A percentile compares a stretch with the other conserved stretches of the same genome.
Conservation (phyloP, 83 land plant species). For the Thuja plicata region DNA sequence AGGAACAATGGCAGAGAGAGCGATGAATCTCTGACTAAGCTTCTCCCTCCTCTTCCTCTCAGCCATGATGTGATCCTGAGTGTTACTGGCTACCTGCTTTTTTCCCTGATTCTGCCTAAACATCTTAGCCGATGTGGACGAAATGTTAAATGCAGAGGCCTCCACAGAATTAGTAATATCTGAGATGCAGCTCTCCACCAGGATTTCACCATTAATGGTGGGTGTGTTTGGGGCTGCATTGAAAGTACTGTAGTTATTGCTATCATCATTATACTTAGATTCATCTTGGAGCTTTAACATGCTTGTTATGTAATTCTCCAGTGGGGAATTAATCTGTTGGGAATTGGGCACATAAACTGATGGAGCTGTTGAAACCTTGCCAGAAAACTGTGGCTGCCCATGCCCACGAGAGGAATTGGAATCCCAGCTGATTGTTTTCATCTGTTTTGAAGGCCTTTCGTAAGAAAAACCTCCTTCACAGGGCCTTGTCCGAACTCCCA, state of each 20-base stretch:
- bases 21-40: slow-evolving; percentile 8
- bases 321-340: background rate
- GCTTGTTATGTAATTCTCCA: background rate
- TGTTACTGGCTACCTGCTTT: background rate
- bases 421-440: background rate
- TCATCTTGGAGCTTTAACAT: background rate
- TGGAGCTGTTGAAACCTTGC: background rate
- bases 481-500: background rate
- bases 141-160: background rate
- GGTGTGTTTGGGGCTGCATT: background rate
- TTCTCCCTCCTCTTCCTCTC: slow-evolving; percentile 6
- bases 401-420: background rate
- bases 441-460: background rate
- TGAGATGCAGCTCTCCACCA: background rate
- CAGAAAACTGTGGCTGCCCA: background rate
- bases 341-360: background rate
- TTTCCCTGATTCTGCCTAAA: background rate
- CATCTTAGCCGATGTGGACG: background rate
- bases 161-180: background rate
- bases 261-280: background rate
- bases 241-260: too few species aligned
- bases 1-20: slow-evolving; percentile 8
- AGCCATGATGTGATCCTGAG: slow-evolving; percentile 2
- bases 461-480: background rate
- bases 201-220: background rate